These are phyloP conservation scores for Tanacetum coccineum DNA, from an alignment of 129 eudicot genomes.

Conservation along the genomic window DNA sequence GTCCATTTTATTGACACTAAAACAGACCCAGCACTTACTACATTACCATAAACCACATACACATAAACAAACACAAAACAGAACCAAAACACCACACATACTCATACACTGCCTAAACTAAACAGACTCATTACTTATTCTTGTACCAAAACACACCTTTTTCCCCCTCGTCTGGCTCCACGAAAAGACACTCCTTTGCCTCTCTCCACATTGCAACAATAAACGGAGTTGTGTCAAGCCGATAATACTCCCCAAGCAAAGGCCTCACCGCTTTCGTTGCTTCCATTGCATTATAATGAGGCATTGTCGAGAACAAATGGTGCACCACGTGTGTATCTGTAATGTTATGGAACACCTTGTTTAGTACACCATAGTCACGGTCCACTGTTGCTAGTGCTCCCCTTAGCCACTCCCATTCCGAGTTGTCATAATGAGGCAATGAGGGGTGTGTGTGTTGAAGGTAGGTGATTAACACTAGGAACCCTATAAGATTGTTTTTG, in stretches of 20 bases:
- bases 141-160: slow-evolving; percentile 45
- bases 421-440: slow-evolving; percentile 37
- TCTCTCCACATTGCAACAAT: slow-evolving; percentile 41
- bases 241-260: slow-evolving; percentile 46
- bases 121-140: slow-evolving; percentile 22
- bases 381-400: slow-evolving; percentile 60
- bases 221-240: slow-evolving; percentile 42
- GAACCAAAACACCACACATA: slow-evolving; percentile 7
- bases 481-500: no score
- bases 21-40: slow-evolving; percentile 13
- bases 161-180: slow-evolving; percentile 36
- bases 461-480: slow-evolving; percentile 42
- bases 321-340: slow-evolving; percentile 54
- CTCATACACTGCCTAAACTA: slow-evolving; percentile 2
- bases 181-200: slow-evolving; percentile 41
- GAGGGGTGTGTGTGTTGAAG: slow-evolving; percentile 53
- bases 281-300: slow-evolving; percentile 58
- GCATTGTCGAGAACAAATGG: slow-evolving; percentile 56
- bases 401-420: slow-evolving; percentile 57
- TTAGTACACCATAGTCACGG: slow-evolving; percentile 50
- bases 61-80: neutral
- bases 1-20: neutral
- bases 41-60: slow-evolving; percentile 3
- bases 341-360: slow-evolving; percentile 56
- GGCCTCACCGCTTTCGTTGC: slow-evolving; percentile 33